Base-by-base conservation (phyloP, 2,329 filamentous ascomycete species). In the Dactylellina haptotyla region DNA sequence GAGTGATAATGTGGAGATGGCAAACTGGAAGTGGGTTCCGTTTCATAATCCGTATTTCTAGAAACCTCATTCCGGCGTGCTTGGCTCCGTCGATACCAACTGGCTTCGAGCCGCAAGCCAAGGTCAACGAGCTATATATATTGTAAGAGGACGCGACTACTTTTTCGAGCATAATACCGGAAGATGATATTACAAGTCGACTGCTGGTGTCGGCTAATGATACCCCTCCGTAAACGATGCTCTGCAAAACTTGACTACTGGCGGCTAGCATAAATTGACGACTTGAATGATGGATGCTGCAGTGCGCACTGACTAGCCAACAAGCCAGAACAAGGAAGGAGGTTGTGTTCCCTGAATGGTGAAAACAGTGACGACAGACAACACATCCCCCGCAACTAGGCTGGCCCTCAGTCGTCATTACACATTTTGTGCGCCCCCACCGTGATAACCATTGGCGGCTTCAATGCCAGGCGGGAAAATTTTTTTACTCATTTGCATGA, bases 31-130 rank as follows among this genome's bases (percentile, higher is more conserved):
- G 18, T 58, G 54, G 56, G 53, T 58, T 64, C 51, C 43, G 66
- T 71, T 65, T 72, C 67, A 64, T 39, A 32, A 59, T 43, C 66
- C 58, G 16, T 54, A 58, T 64, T 72, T 58, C 53, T 62, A 30
- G 50, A 65, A 54, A 32, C 1, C 53, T 72, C 45, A 72, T 72
- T 65, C 51, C 67, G 67, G 67, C 34, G 3, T 39, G 37, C 45
- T 58, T 72, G 53, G 48, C 59, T 72, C 67, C 67, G 67, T 56
- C 37, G 10, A 32, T 14, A n/a, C 37, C 3, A 34, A 61, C 4
- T 50, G 18, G n/a, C 39, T 64, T 39, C 45, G 63, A 57, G 23
- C 16, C n/a, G n/a, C n/a, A n/a, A 62, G 58, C 32, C 58, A 51
- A 30, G 26, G 16, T 14, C 39, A 48, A 48, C 41, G 32, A 57